These are phyloP conservation scores for Metroxylon sagu DNA, from an alignment of 176 grass and related monocot genomes.

Conservation along the genomic window DNA sequence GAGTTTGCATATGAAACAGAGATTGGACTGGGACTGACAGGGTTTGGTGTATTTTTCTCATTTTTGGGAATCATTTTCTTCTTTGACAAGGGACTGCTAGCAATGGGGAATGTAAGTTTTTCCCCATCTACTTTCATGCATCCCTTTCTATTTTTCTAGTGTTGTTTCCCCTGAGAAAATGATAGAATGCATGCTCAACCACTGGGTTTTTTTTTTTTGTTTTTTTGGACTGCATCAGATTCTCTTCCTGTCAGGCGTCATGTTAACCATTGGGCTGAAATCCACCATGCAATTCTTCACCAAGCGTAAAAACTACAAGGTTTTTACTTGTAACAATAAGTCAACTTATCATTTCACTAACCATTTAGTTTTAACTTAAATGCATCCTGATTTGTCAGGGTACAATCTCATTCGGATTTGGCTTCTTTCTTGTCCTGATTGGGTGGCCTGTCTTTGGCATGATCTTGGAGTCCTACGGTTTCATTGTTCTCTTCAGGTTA, in stretches of 20 bases:
- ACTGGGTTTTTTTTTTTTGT: too few relatives aligned
- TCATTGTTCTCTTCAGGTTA: constrained; percentile 80
- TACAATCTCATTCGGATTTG: constrained; percentile 60
- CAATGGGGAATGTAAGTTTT: constrained; percentile 72
- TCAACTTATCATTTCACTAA: too few relatives aligned
- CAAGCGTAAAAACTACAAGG: constrained; percentile 86
- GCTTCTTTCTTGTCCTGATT: constrained; percentile 53
- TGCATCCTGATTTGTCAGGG: constrained; percentile 29
- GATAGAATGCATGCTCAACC: too few relatives aligned
- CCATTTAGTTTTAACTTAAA: neutral
- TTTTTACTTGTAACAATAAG: neutral
- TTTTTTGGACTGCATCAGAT: constrained; percentile 29
- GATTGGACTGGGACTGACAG: constrained; percentile 74
- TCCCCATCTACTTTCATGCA: neutral
- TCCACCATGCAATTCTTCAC: constrained; percentile 77
- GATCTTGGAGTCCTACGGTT: constrained; percentile 60
- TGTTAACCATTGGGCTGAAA: constrained; percentile 72
- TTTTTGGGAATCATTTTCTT: constrained; percentile 77
- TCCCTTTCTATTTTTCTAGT: neutral
- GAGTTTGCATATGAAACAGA: constrained; percentile 27
- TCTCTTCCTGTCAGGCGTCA: constrained; percentile 69
- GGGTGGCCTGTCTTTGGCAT: constrained; percentile 72
- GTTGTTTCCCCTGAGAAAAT: neutral
- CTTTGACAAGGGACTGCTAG: constrained; percentile 87
- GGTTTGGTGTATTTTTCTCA: constrained; percentile 78